Conservation (phyloP, 441 rosid species). For the Dalechampia spathulata region DNA sequence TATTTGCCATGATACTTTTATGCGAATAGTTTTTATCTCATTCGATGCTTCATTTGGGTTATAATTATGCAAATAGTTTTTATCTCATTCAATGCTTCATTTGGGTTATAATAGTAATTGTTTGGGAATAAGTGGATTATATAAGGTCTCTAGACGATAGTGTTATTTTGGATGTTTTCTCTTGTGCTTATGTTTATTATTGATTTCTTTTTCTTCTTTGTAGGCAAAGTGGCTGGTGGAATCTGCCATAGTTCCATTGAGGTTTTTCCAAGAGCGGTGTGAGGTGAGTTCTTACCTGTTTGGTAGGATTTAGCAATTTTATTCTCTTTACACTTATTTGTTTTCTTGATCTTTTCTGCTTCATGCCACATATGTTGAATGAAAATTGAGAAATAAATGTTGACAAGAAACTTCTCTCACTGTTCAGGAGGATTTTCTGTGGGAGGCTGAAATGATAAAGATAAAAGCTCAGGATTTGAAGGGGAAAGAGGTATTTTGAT, state of each 20-base stretch:
- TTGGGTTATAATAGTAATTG: not conserved
- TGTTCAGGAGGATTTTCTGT: conserved; percentile 91
- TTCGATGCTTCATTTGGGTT: not conserved
- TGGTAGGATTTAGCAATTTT: conserved; percentile 4
- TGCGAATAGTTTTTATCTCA: not conserved
- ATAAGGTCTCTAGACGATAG: no score
- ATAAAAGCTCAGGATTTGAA: conserved; percentile 97
- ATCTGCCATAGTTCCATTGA: conserved; percentile 72
- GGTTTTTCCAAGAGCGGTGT: conserved; percentile 95
- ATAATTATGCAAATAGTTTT: not conserved
- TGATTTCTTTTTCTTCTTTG: conserved; percentile 13
- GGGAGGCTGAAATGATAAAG: conserved; percentile 99
- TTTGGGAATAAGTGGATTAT: no score
- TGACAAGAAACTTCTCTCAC: conserved; percentile 10
- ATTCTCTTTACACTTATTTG: conserved; percentile 1
- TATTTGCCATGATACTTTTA: no score
- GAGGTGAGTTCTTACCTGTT: conserved; percentile 51
- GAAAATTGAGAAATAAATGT: conserved; percentile 1
- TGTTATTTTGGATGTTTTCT: not conserved
- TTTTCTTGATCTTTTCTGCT: conserved; percentile 6
- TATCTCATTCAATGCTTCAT: not conserved
- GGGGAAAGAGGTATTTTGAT: conserved; percentile 87
- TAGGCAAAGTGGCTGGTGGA: conserved; percentile 98
- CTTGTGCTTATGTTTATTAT: not conserved
- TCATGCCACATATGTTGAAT: not conserved